phyloP scores from a whole-genome alignment of 805 yeast genomes.

The Ogataea henricii region DNA sequence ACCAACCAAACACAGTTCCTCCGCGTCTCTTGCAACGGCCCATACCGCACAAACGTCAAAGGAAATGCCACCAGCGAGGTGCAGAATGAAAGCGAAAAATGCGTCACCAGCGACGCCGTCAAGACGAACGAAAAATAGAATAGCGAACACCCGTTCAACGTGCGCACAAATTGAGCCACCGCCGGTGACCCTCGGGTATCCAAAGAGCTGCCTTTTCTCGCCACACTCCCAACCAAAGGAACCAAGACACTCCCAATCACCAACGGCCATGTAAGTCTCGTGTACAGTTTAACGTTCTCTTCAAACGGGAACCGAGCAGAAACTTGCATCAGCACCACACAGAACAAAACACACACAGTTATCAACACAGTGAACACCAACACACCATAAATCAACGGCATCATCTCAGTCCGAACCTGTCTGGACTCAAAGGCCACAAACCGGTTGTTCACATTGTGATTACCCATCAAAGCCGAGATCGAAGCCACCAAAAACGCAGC shows the following conservation, averaged over 20 bases:
- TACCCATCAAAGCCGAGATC: conserved; percentile 53
- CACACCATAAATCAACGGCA: conserved; percentile 32
- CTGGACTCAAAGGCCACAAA: conserved; percentile 7
- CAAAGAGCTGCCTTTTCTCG: too few relatives aligned
- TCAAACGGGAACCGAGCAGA: conserved; percentile 12
- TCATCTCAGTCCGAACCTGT: conserved; percentile 24
- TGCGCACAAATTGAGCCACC: conserved; percentile 27
- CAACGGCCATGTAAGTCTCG: conserved; percentile 17
- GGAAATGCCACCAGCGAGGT: conserved; percentile 78
- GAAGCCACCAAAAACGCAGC: conserved; percentile 71
- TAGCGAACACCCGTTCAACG: conserved; percentile 36
- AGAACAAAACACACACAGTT: conserved; percentile 26
- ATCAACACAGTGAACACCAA: conserved; percentile 34
- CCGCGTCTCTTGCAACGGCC: conserved; percentile 18
- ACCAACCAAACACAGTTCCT: conserved; percentile 29
- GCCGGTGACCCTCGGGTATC: too few relatives aligned
- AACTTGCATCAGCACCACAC: conserved; percentile 22
- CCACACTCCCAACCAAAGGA: conserved; percentile 2
- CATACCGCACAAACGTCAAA: conserved; percentile 58
- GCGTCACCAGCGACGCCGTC: conserved; percentile 74
- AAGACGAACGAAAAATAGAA: conserved; percentile 67
- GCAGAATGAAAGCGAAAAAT: conserved; percentile 76
- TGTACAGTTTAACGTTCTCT: conserved; percentile 11
- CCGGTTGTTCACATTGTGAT: conserved; percentile 34
- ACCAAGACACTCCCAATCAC: conserved; percentile 10